Evolutionary conservation across 2,329 filamentous ascomycete genomes (phyloP).

Genomic region (Cladosporium sp.): DNA sequence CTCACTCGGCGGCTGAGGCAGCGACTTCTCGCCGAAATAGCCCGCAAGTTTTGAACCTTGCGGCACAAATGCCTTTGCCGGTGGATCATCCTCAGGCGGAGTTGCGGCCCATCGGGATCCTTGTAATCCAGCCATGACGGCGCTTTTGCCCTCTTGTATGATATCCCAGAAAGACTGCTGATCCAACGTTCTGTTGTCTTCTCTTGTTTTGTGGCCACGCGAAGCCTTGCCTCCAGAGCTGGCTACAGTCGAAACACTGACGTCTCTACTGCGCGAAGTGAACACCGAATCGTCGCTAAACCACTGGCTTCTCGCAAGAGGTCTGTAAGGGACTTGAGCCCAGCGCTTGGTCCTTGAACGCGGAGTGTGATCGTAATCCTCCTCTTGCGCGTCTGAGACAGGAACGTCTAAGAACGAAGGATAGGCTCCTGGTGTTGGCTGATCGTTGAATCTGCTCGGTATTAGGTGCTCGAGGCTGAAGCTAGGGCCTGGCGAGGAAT

Average conservation of each 20-base stretch:
- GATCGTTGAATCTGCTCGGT: conserved; percentile 34
- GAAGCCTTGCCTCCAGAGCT: conserved; percentile 21
- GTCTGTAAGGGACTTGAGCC: conserved; percentile 34
- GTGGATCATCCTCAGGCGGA: conserved; percentile 25
- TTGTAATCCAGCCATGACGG: conserved; percentile 38
- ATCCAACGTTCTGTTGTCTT: conserved; percentile 51
- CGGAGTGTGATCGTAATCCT: conserved; percentile 33
- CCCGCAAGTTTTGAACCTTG: neutral
- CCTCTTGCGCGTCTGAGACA: conserved; percentile 23
- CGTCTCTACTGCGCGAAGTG: conserved; percentile 45
- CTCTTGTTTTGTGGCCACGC: conserved; percentile 42
- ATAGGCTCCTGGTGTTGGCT: conserved; percentile 25
- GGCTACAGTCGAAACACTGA: conserved; percentile 23
- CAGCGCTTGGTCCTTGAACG: conserved; percentile 37
- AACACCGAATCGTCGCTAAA: conserved; percentile 74
- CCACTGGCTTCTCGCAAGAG: conserved; percentile 80
- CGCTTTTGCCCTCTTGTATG: conserved; percentile 43
- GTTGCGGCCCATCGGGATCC: conserved; percentile 37
- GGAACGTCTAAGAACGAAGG: conserved; percentile 19
- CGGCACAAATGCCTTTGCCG: conserved; percentile 16
- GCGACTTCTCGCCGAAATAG: conserved; percentile 16
- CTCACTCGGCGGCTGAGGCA: conserved; percentile 14
- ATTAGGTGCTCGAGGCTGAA: conserved; percentile 41
- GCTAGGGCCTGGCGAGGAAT: conserved; percentile 34
- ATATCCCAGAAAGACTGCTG: conserved; percentile 54